Evolutionary conservation across 306 rosid species (phyloP).

Genomic region (Hippophae tibetana): DNA sequence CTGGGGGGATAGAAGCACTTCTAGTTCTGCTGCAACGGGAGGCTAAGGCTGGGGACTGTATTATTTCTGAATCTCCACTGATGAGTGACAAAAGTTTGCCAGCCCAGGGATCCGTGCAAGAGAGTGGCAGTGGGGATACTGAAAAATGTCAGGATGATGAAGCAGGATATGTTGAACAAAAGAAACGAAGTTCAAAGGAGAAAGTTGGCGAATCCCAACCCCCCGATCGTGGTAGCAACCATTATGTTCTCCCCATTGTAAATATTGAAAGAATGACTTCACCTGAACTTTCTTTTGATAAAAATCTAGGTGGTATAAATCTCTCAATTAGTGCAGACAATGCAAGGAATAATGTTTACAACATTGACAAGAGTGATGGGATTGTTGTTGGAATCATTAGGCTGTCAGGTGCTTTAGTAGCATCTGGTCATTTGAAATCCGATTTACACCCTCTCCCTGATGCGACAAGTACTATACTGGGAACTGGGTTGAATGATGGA

Average conservation of each 20-base stretch:
- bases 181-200: slow-evolving; percentile 32
- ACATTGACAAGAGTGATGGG: slow-evolving; percentile 79
- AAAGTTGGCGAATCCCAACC: slow-evolving; percentile 41
- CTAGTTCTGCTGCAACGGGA: slow-evolving; percentile 89
- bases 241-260: slow-evolving; percentile 32
- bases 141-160: slow-evolving; percentile 36
- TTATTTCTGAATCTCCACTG: slow-evolving; percentile 33
- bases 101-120: slow-evolving; percentile 24
- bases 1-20: slow-evolving; percentile 90
- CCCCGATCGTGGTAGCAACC: slow-evolving; percentile 31
- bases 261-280: slow-evolving; percentile 40
- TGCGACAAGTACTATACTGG: slow-evolving; percentile 52
- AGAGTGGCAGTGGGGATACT: slow-evolving; percentile 26
- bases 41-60: slow-evolving; percentile 71
- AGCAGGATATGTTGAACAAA: slow-evolving; percentile 28
- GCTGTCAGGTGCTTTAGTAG: slow-evolving; percentile 75
- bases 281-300: slow-evolving; percentile 42
- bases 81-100: slow-evolving; percentile 23
- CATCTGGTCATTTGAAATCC: slow-evolving; percentile 73
- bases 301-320: slow-evolving; percentile 87
- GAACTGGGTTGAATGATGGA: slow-evolving; percentile 60
- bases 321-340: slow-evolving; percentile 85
- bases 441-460: slow-evolving; percentile 43
- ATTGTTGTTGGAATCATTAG: slow-evolving; percentile 78
- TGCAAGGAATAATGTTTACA: slow-evolving; percentile 93